phyloP scores from a whole-genome alignment of 2,329 filamentous ascomycete genomes.

The Claviceps digitariae region DNA sequence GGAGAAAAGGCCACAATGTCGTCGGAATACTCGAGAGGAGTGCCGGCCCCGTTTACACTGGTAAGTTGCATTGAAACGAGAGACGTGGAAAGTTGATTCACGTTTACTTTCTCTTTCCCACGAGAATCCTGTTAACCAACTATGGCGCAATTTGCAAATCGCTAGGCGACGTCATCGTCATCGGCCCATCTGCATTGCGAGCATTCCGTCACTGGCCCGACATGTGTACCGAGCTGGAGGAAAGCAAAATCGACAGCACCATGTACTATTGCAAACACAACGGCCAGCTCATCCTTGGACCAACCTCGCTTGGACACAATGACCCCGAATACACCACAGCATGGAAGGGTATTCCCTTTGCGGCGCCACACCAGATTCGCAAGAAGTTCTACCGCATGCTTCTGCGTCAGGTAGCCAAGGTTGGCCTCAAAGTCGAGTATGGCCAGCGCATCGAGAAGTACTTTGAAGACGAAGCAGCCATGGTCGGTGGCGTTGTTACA shows the following conservation, averaged over 20 bases:
- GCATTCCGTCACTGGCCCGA: conserved; percentile 6
- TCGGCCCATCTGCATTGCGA: conserved; percentile 2
- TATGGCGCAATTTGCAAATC: neutral
- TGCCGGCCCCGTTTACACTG: neutral
- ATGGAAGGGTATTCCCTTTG: neutral
- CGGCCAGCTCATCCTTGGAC: conserved; percentile 4
- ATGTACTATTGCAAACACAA: conserved; percentile 1
- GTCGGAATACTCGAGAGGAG: conserved; percentile 8
- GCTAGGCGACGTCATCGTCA: conserved; percentile 4
- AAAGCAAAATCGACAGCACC: neutral
- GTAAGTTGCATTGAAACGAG: neutral
- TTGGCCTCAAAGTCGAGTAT: conserved; percentile 6
- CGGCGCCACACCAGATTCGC: neutral
- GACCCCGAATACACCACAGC: neutral
- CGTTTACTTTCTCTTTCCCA: too few species aligned
- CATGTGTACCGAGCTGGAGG: conserved; percentile 2
- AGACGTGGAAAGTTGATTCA: too few species aligned
- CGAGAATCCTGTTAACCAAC: neutral
- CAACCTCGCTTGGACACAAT: neutral
- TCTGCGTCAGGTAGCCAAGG: neutral
- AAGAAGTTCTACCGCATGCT: conserved; percentile 2
- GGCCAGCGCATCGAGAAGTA: neutral
- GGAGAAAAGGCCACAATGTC: conserved; percentile 9
- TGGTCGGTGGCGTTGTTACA: neutral
- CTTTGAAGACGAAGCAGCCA: conserved; percentile 1